These are phyloP conservation scores for Sphaerobolus stellatus DNA, from an alignment of 1,284 basidiomycete genomes.

Conservation along the genomic window DNA sequence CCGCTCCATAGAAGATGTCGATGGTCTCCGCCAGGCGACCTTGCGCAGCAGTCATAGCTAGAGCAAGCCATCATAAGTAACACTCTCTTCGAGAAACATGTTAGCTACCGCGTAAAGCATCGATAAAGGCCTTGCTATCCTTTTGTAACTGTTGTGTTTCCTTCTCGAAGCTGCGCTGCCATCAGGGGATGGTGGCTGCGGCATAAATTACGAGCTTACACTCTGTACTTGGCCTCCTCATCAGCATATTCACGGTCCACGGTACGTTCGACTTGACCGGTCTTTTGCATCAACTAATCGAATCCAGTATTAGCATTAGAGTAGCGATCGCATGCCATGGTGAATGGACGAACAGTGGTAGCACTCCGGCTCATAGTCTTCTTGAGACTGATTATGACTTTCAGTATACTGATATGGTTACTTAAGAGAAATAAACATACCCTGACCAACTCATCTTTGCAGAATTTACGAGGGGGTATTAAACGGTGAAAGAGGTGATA, in stretches of 20 bases:
- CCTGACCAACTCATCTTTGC: constrained; percentile 53
- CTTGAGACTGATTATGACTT: constrained; percentile 67
- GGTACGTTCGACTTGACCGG: constrained; percentile 95
- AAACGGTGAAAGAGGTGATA: too few relatives aligned
- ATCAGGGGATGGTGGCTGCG: constrained; percentile 9
- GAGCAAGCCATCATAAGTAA: constrained; percentile 2
- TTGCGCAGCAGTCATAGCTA: constrained; percentile 91
- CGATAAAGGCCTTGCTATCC: constrained; percentile 93
- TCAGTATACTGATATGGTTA: neutral
- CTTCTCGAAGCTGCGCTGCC: constrained; percentile 92
- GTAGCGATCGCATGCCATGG: constrained; percentile 1
- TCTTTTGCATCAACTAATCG: constrained; percentile 86
- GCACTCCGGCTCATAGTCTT: constrained; percentile 92
- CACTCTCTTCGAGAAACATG: neutral
- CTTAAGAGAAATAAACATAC: constrained; percentile 34
- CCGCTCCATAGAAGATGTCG: constrained; percentile 88
- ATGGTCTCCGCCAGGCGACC: constrained; percentile 94
- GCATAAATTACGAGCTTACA: constrained; percentile 51
- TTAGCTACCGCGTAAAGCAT: constrained; percentile 80
- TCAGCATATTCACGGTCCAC: constrained; percentile 92
- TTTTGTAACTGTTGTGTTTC: constrained; percentile 91
- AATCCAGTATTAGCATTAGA: neutral
- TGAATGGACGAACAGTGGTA: constrained; percentile 61
- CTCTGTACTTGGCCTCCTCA: constrained; percentile 88
- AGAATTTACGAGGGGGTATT: too few relatives aligned